Evolutionary conservation across 2,329 filamentous ascomycete species (phyloP), one percentile per base, ranked within the genome.

Genomic region (Colletotrichum brevisporum): DNA sequence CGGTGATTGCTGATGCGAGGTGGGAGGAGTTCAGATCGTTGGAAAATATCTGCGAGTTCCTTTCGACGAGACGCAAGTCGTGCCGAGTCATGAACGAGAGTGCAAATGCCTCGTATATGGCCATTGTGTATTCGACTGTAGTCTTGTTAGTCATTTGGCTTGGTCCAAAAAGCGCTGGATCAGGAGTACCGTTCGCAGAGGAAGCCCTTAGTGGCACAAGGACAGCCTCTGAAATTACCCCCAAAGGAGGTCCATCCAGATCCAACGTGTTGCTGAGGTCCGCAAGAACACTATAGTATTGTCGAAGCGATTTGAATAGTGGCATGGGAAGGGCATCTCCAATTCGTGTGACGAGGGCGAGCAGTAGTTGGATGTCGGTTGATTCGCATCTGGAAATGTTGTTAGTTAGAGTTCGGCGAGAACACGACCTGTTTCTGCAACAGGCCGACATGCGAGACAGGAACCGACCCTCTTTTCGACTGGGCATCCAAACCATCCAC

Each of bases 1-100:
- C 71, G 16, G 81, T 73, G 10, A 89, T 83, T 24, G 80, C 79
- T 13, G 76, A 74, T 0, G 84, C 83, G 2, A 90, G 77, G 2
- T 73, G 73, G 31, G 80, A 75, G 4, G 82, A 73, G 36, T 84
- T 75, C 36, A 89, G 74, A 21, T 72, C 66, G 2, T 74, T 69
- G 8, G 81, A 79, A 16, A 88, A 78, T 0, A 50, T 56, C 16
- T 65, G 66, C 5, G 83, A 76, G 16, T 83, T 80, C 13, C 75
- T 71, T 70, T 87, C 82, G 43, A 88, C 79, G 6, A 84, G 74
- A 1, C 62, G 48, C 2, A 89, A 62, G 15, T 81, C 74, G 13
- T 47, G 73, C 15, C 74, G 74, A 1, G 80, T 75, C 10, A 86
- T 68, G 65, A 85, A 85, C 4, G 74, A 73, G n/a, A 77, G 74